Base-by-base conservation (phyloP, 805 yeast species). In the Zygoascus biomembranicola region DNA sequence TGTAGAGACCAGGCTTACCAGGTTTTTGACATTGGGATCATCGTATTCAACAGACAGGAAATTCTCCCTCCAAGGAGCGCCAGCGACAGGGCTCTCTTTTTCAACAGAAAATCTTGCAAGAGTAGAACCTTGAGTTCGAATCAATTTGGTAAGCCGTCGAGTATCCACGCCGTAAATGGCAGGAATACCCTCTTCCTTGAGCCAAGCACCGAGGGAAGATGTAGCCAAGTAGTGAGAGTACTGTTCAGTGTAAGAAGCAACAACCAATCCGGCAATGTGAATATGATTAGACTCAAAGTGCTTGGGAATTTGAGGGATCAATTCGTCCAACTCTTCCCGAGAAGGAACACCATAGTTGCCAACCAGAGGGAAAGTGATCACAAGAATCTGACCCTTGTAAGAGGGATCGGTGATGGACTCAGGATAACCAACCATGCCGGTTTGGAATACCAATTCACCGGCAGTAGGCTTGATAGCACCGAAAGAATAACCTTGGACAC, bases 281-380 rank as follows among this genome's bases (percentile, higher is more conserved):
- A 94, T 92, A 64, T 80, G 82, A 72, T 77, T 81, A 58, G 97
- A 87, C 77, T 94, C 99, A 66, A 94, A 94, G 75, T 90, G 87
- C 69, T 84, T 85, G 66, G 98, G 98, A 59, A 94, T 71, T 53
- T 79, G 77, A 47, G 84, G 81, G 52, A 85, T 81, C 59, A 84
- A 74, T 53, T 86, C 95, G 66, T 88, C 95, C 69, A 76, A 77
- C 65, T 78, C 73, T 57, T 80, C 75, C 64, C 92, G 84, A 70
- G 89, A 96, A 57, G 99, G 99, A 53, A 94, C 99, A 82, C 99
- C 99, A 72, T 94, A 94, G 77, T 94, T 94, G 69, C 99, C 99
- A 50, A 94, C 96, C 64, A 94, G 77, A 28, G 99, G 99, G 71
- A 84, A 94, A 52, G 99, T 94, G 72, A 94, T 87, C 59, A 94